Conservation (phyloP, 495 filamentous ascomycete species). For the Aspergillus carlsbadensis region DNA sequence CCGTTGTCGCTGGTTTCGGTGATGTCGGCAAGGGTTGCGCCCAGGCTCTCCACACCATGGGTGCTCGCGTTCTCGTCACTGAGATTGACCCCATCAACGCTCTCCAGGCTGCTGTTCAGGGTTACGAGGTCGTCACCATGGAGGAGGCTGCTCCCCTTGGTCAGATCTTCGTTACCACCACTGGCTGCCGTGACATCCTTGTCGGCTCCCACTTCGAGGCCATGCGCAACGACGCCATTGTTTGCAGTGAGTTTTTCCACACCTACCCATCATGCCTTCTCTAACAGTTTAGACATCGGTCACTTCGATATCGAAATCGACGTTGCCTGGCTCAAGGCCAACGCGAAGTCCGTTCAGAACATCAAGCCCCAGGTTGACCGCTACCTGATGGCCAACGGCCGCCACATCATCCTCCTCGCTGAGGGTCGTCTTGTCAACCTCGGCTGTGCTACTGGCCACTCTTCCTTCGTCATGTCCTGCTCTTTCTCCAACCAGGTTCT, state of each 20-base stretch:
- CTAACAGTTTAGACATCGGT: constrained; percentile 73
- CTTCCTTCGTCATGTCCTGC: constrained; percentile 99
- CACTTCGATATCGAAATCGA: constrained; percentile 99
- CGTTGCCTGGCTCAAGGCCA: constrained; percentile 98
- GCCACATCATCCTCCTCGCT: constrained; percentile 96
- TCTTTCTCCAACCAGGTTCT: constrained; percentile 99
- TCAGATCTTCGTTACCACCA: constrained; percentile 99
- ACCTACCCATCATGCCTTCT: background rate
- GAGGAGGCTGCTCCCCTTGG: constrained; percentile 83
- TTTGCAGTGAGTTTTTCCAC: constrained; percentile 76
- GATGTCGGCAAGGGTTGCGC: constrained; percentile 99
- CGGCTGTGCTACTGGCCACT: constrained; percentile 98
- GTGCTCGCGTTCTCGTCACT: constrained; percentile 93
- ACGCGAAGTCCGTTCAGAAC: constrained; percentile 87
- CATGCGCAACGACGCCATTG: constrained; percentile 98
- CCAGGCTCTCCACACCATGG: constrained; percentile 92
- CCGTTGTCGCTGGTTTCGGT: constrained; percentile 95
- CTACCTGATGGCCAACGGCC: constrained; percentile 89
- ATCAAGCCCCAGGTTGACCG: constrained; percentile 99
- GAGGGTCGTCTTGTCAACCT: constrained; percentile 99
- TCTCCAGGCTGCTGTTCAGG: constrained; percentile 96
- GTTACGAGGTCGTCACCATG: constrained; percentile 96
- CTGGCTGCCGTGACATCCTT: constrained; percentile 97
- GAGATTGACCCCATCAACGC: constrained; percentile 99
- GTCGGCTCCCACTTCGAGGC: constrained; percentile 88